Conservation (phyloP, 2,329 filamentous ascomycete species). For the Didymosphaeria variabile region DNA sequence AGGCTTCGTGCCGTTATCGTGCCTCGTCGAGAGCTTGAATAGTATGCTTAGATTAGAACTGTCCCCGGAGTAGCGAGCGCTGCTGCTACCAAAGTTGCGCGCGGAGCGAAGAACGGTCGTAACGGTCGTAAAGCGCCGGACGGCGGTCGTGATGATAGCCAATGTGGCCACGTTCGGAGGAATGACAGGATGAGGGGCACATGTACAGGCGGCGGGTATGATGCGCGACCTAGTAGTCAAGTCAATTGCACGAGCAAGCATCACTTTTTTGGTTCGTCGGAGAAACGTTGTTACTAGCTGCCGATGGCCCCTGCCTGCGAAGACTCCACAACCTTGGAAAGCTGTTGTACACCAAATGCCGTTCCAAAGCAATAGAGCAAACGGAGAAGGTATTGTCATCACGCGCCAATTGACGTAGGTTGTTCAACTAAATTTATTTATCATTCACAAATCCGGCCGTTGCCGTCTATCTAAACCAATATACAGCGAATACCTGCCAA, state of each 20-base stretch:
- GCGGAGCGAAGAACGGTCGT: conserved; percentile 26
- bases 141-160: conserved; percentile 36
- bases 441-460: neutral
- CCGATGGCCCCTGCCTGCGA: neutral
- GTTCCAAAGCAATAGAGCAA: neutral
- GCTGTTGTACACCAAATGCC: too few species aligned
- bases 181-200: neutral
- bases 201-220: neutral
- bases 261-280: conserved; percentile 4
- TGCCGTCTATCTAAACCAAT: conserved; percentile 6
- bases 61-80: conserved; percentile 12
- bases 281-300: conserved; percentile 3
- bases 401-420: neutral
- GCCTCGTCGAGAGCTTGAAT: conserved; percentile 5
- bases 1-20: neutral
- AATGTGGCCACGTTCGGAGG: conserved; percentile 34
- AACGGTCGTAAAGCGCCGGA: conserved; percentile 38
- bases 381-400: neutral
- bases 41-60: neutral
- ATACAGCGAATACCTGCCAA: conserved; percentile 6
- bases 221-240: neutral
- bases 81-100: conserved; percentile 23
- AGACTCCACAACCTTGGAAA: too few species aligned
- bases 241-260: neutral
- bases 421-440: neutral